Percentiles rank a stretch among this genome's conserved stretches.
phyloP scores from a whole-genome alignment of 169 alveolate species.

The Plasmodium vivax region DNA sequence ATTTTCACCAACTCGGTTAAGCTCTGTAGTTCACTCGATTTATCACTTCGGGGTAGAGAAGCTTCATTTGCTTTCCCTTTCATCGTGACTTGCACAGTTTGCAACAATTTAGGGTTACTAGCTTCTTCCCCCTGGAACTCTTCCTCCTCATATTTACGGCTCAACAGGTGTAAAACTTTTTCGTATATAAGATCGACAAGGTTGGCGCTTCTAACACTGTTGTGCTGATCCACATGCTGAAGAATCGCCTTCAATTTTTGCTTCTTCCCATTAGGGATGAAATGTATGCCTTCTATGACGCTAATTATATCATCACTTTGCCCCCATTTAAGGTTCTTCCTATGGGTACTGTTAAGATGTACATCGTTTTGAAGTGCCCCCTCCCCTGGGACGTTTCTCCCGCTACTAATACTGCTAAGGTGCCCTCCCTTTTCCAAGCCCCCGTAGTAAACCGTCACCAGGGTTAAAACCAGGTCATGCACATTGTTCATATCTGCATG shows the following conservation, averaged over 20 bases:
- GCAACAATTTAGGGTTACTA: not conserved
- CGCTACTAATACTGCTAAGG: not conserved
- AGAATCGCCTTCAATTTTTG: conserved; percentile 15
- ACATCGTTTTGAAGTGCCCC: not conserved
- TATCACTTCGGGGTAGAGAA: not conserved
- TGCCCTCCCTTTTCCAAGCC: not conserved
- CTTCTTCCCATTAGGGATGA: conserved; percentile 8
- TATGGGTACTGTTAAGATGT: not conserved
- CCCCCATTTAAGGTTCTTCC: not conserved
- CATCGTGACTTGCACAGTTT: not conserved
- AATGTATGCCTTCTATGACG: conserved; percentile 10
- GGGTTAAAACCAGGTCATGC: conserved; percentile 25
- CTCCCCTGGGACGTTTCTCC: not conserved
- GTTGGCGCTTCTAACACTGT: not conserved
- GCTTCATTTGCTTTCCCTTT: not conserved
- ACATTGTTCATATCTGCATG: conserved; percentile 10
- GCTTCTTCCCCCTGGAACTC: not conserved
- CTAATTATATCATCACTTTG: conserved; percentile 13
- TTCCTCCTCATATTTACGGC: conserved; percentile 12
- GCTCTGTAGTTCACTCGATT: conserved; percentile 43
- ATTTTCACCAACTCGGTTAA: conserved; percentile 62
- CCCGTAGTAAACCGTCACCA: conserved; percentile 28
- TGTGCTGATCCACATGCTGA: not conserved
- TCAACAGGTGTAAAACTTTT: conserved; percentile 28
- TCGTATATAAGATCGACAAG: conserved; percentile 14